Percentiles rank a stretch among this genome's conserved stretches.
Conservation (phyloP, 1,284 basidiomycete genomes). For the Microbotryum silenes-acaulis region DNA sequence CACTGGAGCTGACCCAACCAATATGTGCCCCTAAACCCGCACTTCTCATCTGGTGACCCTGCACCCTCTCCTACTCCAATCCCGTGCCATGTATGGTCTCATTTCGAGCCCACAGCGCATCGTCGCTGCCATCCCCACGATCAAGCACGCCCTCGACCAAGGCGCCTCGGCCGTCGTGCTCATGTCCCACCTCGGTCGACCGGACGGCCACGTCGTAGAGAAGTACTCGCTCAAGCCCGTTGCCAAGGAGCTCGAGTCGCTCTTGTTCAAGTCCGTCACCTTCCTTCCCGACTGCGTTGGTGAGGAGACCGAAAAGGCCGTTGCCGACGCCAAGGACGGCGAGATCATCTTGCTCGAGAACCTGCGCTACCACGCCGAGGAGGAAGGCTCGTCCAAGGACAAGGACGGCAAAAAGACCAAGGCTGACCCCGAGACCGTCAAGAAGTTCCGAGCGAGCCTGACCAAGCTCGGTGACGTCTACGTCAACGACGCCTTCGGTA, state of each 20-base stretch:
- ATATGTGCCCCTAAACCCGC: no score
- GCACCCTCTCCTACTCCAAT: no score
- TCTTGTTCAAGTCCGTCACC: slow-evolving; percentile 53
- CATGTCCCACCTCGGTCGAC: slow-evolving; percentile 97
- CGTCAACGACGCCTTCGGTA: slow-evolving; percentile 98
- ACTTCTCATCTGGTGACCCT: no score
- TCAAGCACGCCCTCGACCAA: slow-evolving; percentile 86
- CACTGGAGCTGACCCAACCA: no score
- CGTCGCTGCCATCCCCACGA: slow-evolving; percentile 89
- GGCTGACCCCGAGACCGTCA: slow-evolving; percentile 73
- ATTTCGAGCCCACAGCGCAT: slow-evolving; percentile 60
- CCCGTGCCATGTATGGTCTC: neutral
- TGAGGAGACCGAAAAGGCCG: slow-evolving; percentile 65
- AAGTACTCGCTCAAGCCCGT: slow-evolving; percentile 93
- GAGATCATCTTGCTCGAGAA: slow-evolving; percentile 93
- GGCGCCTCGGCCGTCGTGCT: slow-evolving; percentile 68
- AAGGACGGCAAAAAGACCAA: slow-evolving; percentile 88
- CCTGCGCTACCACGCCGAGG: slow-evolving; percentile 95
- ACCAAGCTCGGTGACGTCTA: slow-evolving; percentile 94
- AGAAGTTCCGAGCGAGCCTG: slow-evolving; percentile 75
- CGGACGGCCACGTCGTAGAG: slow-evolving; percentile 78
- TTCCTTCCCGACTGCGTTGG: slow-evolving; percentile 88
- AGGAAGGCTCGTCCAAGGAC: slow-evolving; percentile 91
- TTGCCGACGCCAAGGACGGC: slow-evolving; percentile 62
- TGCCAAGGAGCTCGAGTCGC: slow-evolving; percentile 41